These are phyloP conservation scores for Paramarasmius palmivorus DNA, from an alignment of 1,284 basidiomycete species.

Conservation along the genomic window DNA sequence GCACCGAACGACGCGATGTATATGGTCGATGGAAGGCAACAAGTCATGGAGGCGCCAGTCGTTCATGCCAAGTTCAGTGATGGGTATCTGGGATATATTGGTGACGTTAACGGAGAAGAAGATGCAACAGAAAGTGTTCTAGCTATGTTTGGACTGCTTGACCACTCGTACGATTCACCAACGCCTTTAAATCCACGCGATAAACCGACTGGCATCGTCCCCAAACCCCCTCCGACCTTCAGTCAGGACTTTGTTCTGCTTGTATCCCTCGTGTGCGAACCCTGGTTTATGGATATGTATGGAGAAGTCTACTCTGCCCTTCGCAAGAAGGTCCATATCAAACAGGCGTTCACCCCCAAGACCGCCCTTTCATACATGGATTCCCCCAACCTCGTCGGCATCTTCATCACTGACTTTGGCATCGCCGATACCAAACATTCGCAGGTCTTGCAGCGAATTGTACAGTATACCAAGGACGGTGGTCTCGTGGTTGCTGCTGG, in stretches of 20 bases:
- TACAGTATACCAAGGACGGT: conserved; percentile 10
- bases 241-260: neutral
- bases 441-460: conserved; percentile 2
- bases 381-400: conserved; percentile 3
- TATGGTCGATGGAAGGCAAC: neutral
- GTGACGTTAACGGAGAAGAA: conserved; percentile 29
- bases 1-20: conserved; percentile 15
- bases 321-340: neutral
- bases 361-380: neutral
- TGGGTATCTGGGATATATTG: conserved; percentile 32
- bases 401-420: conserved; percentile 9
- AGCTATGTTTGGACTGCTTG: neutral
- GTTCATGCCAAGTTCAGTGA: conserved; percentile 23
- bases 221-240: neutral
- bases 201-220: neutral
- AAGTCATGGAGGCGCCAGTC: conserved; percentile 20
- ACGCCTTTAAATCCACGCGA: neutral
- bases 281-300: neutral
- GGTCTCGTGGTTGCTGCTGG: conserved; percentile 11
- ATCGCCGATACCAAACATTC: conserved; percentile 4
- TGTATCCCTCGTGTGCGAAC: neutral
- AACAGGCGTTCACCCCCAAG: neutral
- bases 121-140: neutral
- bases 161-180: neutral
- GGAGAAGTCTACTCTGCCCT: neutral